A percentile compares a stretch with the other conserved stretches of the same genome.
These are phyloP conservation scores for Leccinum pachyderme DNA, from an alignment of 1,284 basidiomycete genomes.

Conservation along the genomic window DNA sequence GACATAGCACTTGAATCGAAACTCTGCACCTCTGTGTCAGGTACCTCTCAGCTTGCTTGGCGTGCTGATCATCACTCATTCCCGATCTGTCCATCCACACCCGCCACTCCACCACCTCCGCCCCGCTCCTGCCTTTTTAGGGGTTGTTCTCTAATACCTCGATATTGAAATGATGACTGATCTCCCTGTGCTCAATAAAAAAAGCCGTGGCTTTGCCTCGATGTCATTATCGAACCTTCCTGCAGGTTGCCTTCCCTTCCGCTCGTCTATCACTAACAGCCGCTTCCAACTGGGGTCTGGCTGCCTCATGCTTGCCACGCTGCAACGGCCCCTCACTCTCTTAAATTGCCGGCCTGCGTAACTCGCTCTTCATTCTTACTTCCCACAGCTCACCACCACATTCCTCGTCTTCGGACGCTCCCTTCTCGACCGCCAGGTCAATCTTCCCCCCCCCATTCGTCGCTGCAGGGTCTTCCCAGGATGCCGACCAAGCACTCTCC, in stretches of 20 bases:
- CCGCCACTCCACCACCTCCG: constrained; percentile 12
- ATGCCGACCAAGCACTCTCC: constrained; percentile 47
- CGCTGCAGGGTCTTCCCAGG: constrained; percentile 20
- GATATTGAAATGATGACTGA: constrained; percentile 38
- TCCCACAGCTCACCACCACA: constrained; percentile 20
- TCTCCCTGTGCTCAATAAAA: constrained; percentile 26
- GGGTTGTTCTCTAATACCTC: constrained; percentile 15
- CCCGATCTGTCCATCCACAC: not conserved
- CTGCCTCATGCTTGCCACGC: constrained; percentile 64
- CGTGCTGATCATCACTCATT: constrained; percentile 15
- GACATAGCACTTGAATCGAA: not conserved
- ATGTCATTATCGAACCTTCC: constrained; percentile 32
- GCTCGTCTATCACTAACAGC: constrained; percentile 36
- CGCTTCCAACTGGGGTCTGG: constrained; percentile 30
- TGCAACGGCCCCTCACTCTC: constrained; percentile 48
- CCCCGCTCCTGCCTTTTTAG: constrained; percentile 26
- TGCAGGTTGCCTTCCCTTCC: constrained; percentile 29
- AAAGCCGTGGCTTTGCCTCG: constrained; percentile 21
- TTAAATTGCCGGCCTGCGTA: constrained; percentile 38
- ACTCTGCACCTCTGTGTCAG: not conserved
- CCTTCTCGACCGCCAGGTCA: constrained; percentile 28
- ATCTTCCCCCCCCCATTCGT: constrained; percentile 9
- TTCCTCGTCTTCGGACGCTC: constrained; percentile 25
- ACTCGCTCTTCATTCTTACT: constrained; percentile 30
- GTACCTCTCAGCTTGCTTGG: constrained; percentile 7